Evolutionary conservation across 768 basidiomycete species (phyloP), one percentile per base, ranked within the genome.

Genomic region (Lactarius sanguifluus): DNA sequence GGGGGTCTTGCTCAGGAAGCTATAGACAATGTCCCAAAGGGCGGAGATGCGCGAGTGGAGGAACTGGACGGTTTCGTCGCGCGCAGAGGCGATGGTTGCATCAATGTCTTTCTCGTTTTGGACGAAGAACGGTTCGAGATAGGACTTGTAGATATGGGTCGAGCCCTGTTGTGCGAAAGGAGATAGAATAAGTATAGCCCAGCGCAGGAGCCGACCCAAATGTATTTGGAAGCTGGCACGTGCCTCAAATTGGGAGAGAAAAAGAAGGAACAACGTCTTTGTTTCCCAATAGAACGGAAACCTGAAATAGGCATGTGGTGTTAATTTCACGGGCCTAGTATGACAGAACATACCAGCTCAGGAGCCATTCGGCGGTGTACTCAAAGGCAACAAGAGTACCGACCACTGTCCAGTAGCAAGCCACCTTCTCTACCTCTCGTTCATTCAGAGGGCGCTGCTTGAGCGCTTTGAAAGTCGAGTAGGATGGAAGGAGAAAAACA

Each of bases 231-330:
- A 34, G 25, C 0, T 38, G 62, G 47, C 40, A 76, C 78, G 57
- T 64, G 86, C 89, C 82, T 89, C 82, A 1, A 82, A 88, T 77
- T 89, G 88, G 10, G 88, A 77, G 54, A 91, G 74, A 77, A 86
- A 91, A 30, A 91, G 78, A 4, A 91, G 73, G 73, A 90, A 85
- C 4, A 85, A 28, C n/a, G 86, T 89, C 71, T 89, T 86, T 61
- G 84, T 55, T 72, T 91, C 90, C 85, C 85, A 89, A 72, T 90
- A 91, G 73, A 91, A 89, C 8, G 90, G 89, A 50, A 91, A 71
- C 89, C 89, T 89, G 71, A 58, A 18, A 57, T 59, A 28, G 69
- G 64, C 62, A 68, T 55, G 63, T 47, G 68, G 64, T 47, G 63
- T 13, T 57, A n/a, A n/a, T 1, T n/a, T 32, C n/a, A 25, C 15